These are phyloP conservation scores for Solanum hybrid DNA, from an alignment of 305 asterid genomes.

Conservation along the genomic window DNA sequence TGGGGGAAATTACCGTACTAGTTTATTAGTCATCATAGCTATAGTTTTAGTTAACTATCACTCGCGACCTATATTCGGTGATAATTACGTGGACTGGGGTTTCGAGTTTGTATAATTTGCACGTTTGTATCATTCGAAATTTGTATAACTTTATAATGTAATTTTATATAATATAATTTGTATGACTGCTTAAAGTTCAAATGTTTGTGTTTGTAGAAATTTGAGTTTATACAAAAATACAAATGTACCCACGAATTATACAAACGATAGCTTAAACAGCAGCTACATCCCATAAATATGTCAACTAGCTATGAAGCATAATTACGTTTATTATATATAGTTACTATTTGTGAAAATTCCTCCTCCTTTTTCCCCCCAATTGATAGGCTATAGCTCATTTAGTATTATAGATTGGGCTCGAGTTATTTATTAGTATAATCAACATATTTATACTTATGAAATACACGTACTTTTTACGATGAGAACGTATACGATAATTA, in stretches of 20 bases:
- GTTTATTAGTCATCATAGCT: background rate
- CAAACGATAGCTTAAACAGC: too few species aligned
- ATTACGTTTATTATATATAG: too few species aligned
- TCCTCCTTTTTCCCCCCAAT: background rate
- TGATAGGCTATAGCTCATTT: background rate
- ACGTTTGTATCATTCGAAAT: too few species aligned
- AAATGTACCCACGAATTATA: background rate
- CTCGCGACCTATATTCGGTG: background rate
- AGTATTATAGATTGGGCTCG: background rate
- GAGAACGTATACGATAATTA: background rate
- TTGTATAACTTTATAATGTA: background rate
- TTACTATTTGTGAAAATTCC: background rate
- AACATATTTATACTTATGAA: background rate
- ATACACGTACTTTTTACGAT: background rate
- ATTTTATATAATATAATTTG: background rate
- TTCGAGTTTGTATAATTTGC: background rate
- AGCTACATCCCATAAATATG: background rate
- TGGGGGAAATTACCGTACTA: background rate
- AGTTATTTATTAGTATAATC: background rate
- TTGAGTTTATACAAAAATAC: background rate
- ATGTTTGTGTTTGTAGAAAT: too few species aligned
- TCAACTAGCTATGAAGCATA: too few species aligned
- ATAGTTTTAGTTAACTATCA: background rate
- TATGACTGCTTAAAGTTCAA: too few species aligned
- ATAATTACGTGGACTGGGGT: too few species aligned